Conservation (phyloP, 768 basidiomycete species). For the Leccinum subtestaceum region DNA sequence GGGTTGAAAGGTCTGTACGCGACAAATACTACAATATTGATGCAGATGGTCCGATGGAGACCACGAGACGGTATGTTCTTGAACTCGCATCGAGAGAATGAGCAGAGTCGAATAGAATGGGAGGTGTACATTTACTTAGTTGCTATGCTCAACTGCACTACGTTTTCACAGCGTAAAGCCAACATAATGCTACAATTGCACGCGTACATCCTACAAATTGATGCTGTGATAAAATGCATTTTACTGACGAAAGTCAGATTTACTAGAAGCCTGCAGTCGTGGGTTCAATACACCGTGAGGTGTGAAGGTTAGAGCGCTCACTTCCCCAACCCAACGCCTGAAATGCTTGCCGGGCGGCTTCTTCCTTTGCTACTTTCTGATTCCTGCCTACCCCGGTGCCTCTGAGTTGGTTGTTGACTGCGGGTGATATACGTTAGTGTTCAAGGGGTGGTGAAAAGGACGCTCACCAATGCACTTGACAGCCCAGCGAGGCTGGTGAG, state of each 20-base stretch:
- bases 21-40: no score
- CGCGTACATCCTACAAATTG: neutral
- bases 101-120: no score
- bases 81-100: no score
- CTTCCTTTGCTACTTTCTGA: slow-evolving; percentile 67
- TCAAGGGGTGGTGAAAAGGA: neutral
- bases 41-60: no score
- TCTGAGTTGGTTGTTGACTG: slow-evolving; percentile 51
- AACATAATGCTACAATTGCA: slow-evolving; percentile 4
- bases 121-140: no score
- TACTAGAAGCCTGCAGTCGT: slow-evolving; percentile 15
- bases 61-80: no score
- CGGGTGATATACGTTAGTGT: neutral
- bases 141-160: no score
- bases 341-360: slow-evolving; percentile 61
- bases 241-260: neutral
- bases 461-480: slow-evolving; percentile 52
- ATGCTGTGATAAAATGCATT: neutral
- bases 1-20: no score
- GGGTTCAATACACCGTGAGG: neutral
- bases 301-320: slow-evolving; percentile 7
- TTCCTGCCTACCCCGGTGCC: slow-evolving; percentile 54
- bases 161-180: neutral
- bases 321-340: slow-evolving; percentile 51
- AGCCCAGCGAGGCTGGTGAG: slow-evolving; percentile 57